Evolutionary conservation across 176 grass and related monocot species (phyloP).

Genomic region (Carex littledalei): DNA sequence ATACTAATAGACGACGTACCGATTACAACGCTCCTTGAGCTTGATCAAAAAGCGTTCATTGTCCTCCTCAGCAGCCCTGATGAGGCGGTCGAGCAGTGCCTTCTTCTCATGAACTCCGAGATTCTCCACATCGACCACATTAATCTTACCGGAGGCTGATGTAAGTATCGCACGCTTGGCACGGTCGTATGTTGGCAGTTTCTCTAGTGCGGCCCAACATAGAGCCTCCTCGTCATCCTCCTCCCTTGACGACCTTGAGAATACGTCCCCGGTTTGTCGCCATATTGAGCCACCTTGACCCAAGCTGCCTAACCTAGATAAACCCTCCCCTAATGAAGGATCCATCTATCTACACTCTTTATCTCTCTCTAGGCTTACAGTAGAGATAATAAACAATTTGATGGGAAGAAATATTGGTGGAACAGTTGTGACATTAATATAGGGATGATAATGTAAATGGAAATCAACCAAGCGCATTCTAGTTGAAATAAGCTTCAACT

Average conservation of each 20-base stretch:
- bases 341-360: not conserved
- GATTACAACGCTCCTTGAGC: constrained; percentile 48
- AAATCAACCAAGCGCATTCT: not conserved
- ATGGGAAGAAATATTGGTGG: not conserved
- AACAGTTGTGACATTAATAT: not conserved
- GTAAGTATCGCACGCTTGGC: constrained; percentile 56
- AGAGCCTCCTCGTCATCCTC: constrained; percentile 91
- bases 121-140: constrained; percentile 52
- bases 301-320: constrained; percentile 42
- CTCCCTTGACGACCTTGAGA: constrained; percentile 60
- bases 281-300: constrained; percentile 36
- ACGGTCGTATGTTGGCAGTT: constrained; percentile 70
- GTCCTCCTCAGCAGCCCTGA: constrained; percentile 75
- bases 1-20: not conserved
- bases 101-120: constrained; percentile 37
- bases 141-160: constrained; percentile 16
- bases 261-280: constrained; percentile 47
- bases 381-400: not conserved
- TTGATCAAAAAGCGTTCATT: constrained; percentile 73
- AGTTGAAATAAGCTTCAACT: too few species aligned
- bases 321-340: constrained; percentile 5
- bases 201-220: constrained; percentile 82
- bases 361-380: not conserved
- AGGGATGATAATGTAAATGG: not conserved
- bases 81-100: constrained; percentile 50